Evolutionary conservation across 2,329 filamentous ascomycete species (phyloP).

Genomic region (Colletotrichum chrysophilum): DNA sequence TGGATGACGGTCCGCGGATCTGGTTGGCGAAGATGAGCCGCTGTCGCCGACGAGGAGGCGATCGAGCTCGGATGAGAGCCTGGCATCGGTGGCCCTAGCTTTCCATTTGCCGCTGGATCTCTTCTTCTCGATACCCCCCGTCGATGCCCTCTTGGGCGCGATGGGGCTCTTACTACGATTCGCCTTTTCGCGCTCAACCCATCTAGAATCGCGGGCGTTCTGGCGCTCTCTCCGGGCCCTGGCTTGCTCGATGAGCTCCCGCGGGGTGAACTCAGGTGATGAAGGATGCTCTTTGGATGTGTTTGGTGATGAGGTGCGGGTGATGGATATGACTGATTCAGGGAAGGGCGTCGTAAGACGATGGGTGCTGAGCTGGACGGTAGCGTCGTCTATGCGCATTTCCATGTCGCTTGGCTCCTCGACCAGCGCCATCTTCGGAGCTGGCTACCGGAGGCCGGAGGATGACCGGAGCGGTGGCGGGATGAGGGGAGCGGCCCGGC

Average conservation of each 20-base stretch:
- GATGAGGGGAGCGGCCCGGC: neutral
- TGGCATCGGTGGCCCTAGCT: neutral
- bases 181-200: neutral
- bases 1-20: neutral
- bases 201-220: neutral
- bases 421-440: neutral
- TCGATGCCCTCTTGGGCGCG: neutral
- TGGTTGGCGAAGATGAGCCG: neutral
- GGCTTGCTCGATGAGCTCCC: neutral
- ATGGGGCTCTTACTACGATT: neutral
- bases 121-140: neutral
- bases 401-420: neutral
- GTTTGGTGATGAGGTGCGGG: neutral
- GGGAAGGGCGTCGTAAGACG: neutral
- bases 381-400: neutral
- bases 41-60: constrained; percentile 1
- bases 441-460: neutral
- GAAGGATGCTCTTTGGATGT: neutral
- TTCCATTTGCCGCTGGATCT: neutral
- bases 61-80: neutral
- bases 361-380: neutral
- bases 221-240: neutral
- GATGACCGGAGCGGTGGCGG: neutral
- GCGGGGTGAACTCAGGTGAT: neutral
- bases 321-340: neutral